phyloP scores from a whole-genome alignment of 2,329 filamentous ascomycete genomes.

The Eurotiales sp. region DNA sequence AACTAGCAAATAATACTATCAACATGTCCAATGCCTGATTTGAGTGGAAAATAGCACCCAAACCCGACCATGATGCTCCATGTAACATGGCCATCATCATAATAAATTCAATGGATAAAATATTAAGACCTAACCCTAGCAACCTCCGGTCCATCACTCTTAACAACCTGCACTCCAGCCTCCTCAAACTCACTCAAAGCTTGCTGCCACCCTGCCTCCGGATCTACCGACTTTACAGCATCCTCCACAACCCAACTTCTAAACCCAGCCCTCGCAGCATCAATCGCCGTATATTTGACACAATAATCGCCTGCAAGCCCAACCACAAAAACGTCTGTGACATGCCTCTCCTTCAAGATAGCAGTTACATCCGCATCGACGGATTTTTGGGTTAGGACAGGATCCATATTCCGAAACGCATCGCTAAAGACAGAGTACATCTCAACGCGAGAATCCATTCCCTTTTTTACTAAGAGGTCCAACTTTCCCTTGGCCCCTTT shows the following conservation, averaged over 20 bases:
- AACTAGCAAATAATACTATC: too few relatives aligned
- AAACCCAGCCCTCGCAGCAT: conserved; percentile 74
- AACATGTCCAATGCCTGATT: too few relatives aligned
- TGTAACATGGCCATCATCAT: too few relatives aligned
- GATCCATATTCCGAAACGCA: conserved; percentile 58
- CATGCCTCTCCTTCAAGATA: conserved; percentile 51
- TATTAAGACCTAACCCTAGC: conserved; percentile 41
- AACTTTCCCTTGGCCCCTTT: conserved; percentile 41
- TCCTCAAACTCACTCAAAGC: conserved; percentile 53
- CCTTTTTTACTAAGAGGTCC: conserved; percentile 73
- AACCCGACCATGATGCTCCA: too few relatives aligned
- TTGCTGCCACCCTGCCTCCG: conserved; percentile 52
- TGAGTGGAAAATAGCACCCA: too few relatives aligned
- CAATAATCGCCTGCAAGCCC: conserved; percentile 89
- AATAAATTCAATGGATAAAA: too few relatives aligned
- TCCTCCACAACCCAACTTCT: conserved; percentile 72
- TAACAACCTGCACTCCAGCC: conserved; percentile 62
- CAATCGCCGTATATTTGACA: conserved; percentile 74
- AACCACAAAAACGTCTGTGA: conserved; percentile 80
- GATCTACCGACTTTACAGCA: conserved; percentile 69
- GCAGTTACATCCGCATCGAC: conserved; percentile 58
- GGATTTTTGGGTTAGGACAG: conserved; percentile 27
- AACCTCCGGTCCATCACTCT: conserved; percentile 55
- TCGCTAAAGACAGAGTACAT: conserved; percentile 94
- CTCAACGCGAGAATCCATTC: conserved; percentile 68